A percentile compares a stretch with the other conserved stretches of the same genome.
Conservation (phyloP, 2,329 filamentous ascomycete genomes). For the Fusarium coffeatum region DNA sequence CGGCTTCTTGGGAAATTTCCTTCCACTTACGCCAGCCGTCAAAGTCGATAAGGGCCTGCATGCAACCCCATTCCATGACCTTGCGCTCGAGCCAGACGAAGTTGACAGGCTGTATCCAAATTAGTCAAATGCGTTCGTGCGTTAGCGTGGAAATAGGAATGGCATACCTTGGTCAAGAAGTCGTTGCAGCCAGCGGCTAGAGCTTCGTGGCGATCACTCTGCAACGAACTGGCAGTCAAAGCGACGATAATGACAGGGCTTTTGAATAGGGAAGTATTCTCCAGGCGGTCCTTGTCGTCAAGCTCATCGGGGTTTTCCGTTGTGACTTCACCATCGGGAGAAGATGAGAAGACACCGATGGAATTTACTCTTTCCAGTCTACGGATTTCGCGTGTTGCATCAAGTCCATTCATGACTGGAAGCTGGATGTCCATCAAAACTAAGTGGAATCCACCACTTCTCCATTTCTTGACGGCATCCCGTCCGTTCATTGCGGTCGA, state of each 20-base stretch:
- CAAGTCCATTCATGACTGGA: constrained; percentile 94
- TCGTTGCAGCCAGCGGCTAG: constrained; percentile 97
- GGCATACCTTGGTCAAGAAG: constrained; percentile 90
- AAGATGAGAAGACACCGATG: constrained; percentile 89
- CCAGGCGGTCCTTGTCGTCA: constrained; percentile 75
- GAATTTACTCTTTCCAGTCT: constrained; percentile 89
- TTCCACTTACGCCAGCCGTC: constrained; percentile 99
- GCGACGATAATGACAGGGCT: constrained; percentile 98
- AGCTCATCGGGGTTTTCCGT: constrained; percentile 60
- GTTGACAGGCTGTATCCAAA: constrained; percentile 79
- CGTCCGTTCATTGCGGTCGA: constrained; percentile 96
- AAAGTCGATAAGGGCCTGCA: constrained; percentile 98
- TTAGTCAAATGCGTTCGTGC: constrained; percentile 19
- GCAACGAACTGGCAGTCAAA: constrained; percentile 90
- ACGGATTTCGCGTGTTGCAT: constrained; percentile 94
- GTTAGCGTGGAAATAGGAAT: constrained; percentile 44
- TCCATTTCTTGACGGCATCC: constrained; percentile 94
- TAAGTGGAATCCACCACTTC: constrained; percentile 89
- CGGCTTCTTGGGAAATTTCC: constrained; percentile 71
- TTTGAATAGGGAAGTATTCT: constrained; percentile 81
- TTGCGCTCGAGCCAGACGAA: constrained; percentile 98
- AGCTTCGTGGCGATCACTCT: constrained; percentile 95
- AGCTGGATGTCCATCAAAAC: constrained; percentile 99
- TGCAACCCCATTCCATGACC: constrained; percentile 99
- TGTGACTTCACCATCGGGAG: constrained; percentile 62